A percentile compares a stretch with the other conserved stretches of the same genome.
Evolutionary conservation across 1,139 yeast species (phyloP).

Genomic region (Lodderomyces beijingensis): DNA sequence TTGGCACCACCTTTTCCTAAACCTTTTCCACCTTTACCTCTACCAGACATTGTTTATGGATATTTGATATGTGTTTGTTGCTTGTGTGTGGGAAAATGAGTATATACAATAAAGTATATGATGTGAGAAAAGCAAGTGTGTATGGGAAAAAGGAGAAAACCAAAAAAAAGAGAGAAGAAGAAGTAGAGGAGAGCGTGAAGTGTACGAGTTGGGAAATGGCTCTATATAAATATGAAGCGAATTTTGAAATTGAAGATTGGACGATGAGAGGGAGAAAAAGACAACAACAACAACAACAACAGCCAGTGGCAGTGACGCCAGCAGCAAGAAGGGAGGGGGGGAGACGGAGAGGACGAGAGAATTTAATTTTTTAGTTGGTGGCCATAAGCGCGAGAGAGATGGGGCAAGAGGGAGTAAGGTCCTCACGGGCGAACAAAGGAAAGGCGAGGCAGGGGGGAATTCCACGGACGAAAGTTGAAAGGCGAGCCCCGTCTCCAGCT

Average conservation of each 20-base stretch:
- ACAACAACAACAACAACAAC: not conserved
- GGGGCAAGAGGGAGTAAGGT: too few species aligned
- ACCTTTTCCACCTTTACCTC: conserved; percentile 99
- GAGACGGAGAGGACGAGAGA: not conserved
- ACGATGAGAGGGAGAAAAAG: not conserved
- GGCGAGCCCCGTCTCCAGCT: too few species aligned
- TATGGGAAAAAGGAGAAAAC: conserved; percentile 1
- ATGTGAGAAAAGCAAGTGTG: too few species aligned
- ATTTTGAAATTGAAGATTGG: conserved; percentile 1
- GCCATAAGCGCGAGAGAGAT: too few species aligned
- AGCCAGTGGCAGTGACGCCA: conserved; percentile 1
- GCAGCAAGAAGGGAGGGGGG: conserved; percentile 1
- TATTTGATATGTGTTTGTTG: conserved; percentile 1
- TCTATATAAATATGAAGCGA: conserved; percentile 8
- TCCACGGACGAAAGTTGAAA: too few species aligned
- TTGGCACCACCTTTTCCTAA: conserved; percentile 99
- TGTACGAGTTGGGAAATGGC: conserved; percentile 8
- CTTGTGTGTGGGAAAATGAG: not conserved
- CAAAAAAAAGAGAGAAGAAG: not conserved
- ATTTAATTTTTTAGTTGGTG: too few species aligned
- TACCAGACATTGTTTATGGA: conserved; percentile 79
- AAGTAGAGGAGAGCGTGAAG: not conserved
- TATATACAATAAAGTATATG: too few species aligned
- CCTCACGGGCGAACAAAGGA: conserved; percentile 1
- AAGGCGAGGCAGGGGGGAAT: too few species aligned